Evolutionary conservation across 371 early-diverging fungal genomes (phyloP).

Genomic region (Mortierella polycephala): DNA sequence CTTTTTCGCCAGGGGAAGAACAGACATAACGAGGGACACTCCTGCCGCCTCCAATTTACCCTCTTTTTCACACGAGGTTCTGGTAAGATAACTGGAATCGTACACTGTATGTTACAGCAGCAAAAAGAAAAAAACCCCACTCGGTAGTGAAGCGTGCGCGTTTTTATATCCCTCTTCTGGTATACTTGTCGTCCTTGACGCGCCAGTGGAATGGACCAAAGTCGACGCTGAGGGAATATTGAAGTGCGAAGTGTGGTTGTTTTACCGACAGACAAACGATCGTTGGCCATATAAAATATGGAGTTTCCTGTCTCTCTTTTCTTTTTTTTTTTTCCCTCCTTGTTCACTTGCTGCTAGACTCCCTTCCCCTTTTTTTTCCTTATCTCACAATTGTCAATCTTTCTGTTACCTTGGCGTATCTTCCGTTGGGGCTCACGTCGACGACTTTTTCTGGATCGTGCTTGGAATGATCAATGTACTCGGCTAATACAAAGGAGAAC

Average conservation of each 20-base stretch:
- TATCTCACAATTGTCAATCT: background rate
- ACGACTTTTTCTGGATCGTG: constrained; percentile 75
- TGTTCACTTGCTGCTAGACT: background rate
- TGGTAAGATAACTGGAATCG: too few relatives aligned
- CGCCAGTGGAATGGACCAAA: too few relatives aligned
- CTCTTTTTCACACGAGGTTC: background rate
- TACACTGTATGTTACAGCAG: too few relatives aligned
- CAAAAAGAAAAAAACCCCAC: too few relatives aligned
- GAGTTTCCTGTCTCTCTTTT: constrained; percentile 3
- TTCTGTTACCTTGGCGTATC: constrained; percentile 73
- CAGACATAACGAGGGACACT: background rate
- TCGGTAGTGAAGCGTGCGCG: too few relatives aligned
- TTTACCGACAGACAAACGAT: too few relatives aligned
- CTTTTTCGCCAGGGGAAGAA: constrained; percentile 8
- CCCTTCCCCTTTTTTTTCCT: constrained; percentile 1
- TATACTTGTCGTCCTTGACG: too few relatives aligned
- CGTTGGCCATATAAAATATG: too few relatives aligned
- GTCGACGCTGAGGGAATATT: constrained; percentile 14
- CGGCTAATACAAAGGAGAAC: too few relatives aligned
- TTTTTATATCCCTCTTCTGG: too few relatives aligned
- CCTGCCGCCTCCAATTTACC: background rate
- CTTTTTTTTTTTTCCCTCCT: background rate
- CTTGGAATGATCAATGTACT: constrained; percentile 56
- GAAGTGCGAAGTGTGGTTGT: constrained; percentile 5
- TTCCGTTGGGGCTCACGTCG: constrained; percentile 74